Base-by-base conservation (phyloP, 75 land plant species). In the Adiantum capillusveneris region DNA sequence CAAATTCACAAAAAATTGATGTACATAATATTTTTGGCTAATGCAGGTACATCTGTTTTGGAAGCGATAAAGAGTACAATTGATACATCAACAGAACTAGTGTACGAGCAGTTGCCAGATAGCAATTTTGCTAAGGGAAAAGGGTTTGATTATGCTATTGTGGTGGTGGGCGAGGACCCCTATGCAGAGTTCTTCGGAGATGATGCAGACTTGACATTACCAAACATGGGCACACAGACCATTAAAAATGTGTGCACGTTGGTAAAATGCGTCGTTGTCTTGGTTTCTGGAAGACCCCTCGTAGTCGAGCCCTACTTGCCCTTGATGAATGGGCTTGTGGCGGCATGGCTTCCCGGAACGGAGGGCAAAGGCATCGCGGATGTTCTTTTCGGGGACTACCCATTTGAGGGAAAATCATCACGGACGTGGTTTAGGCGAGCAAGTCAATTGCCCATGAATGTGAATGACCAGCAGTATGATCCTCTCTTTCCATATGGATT, bases 301-400 rank as follows among this genome's bases (percentile, higher is more conserved):
- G 79, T 81, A 39, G 66, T 87, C 21, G 77, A 87, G 45, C 84
- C 83, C 18, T 77, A 83, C 57, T 1, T 84, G 34, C 51, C 54
- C 28, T 48, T 68, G 31, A 75, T 80, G 43, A 79, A 84, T 70
- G 76, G 79, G n/a, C 65, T 86, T 22, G 84, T 86, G n/a, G 87
- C 91, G 1, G 91, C 91, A 2, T 87, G 91, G 91, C 65, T 87
- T 6, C 91, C 91, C 0, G 87, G 90, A 12, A 70, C 84, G 18
- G 90, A 86, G 62, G 91, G 87, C 22, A 66, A 75, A 60, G 91
- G 91, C 9, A 53, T 85, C 11, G 57, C 85, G 9, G 81, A 87
- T 70, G 84, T 78, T 53, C 67, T 87, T 14, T 83, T 80, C 53
- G 86, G 86, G 0, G 84, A 81, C 58, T 70, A 81, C 60, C 77